Evolutionary conservation across 805 yeast genomes (phyloP), one percentile per base, ranked within the genome.

Genomic region (Lachancea sp.): DNA sequence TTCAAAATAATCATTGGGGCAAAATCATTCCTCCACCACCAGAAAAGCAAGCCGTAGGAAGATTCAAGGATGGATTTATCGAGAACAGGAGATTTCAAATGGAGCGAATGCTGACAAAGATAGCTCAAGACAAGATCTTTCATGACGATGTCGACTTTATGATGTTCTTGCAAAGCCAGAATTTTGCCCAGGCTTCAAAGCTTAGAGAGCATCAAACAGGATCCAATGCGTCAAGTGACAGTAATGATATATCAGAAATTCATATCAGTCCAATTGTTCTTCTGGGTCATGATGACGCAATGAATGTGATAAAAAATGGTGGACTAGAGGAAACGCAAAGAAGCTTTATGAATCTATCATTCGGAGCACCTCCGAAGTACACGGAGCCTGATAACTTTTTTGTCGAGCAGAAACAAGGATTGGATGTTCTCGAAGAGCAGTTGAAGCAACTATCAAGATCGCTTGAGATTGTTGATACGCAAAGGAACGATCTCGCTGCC

Each of bases 11-110:
- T 54, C 89, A 93, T 59, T 95, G 96, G 30, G 99, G 99, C 0
- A 73, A 75, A 47, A 81, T 93, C 31, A 81, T 93, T 19, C 98
- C 99, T 1, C 96, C 98, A 1, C 97, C 98, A 3, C 90, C 97
- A 0, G 95, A 86, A 48, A 95, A 93, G 63, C 96, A 95, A 50
- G 84, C 85, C 7, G 82, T 90, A 45, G 97, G 98, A 3, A 75
- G 96, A 50, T 89, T 93, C 65, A 88, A 88, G 55, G 87, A 87
- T 53, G 89, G 82, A 55, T 90, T 93, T 55, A 80, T 93, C 42
- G 97, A 93, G 63, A 79, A 79, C 51, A 77, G 98, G 63, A 72
- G 97, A 46, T 70, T 82, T 19, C 86, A 91, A 4, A 71, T 93
- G 58, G 96, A 91, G 59, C 79, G 74, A 54, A 93, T 93, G 99